Evolutionary conservation across 2,329 filamentous ascomycete genomes (phyloP), one percentile per base, ranked within the genome.

Genomic region (Colletotrichum tabaci): DNA sequence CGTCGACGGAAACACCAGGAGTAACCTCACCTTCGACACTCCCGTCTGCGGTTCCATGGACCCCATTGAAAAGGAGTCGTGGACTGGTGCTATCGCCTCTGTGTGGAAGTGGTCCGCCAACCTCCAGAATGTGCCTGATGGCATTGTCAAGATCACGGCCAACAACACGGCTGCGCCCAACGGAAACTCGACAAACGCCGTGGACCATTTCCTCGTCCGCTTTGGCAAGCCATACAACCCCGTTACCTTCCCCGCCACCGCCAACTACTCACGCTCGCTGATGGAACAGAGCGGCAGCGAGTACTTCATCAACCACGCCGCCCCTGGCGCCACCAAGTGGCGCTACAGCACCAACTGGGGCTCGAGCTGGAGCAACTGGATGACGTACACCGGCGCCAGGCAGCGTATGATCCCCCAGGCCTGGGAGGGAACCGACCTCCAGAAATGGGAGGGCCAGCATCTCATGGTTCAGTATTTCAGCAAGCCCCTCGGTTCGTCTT

Each of bases 391-490:
- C n/a, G 85, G 87, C 46, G 85, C 84, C 4, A 87, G 88, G 61
- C 82, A 82, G 7, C 84, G 83, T 18, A 80, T 90, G 35, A 74
- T 82, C 21, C 77, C 82, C 53, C 84, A 87, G 71, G 75, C 82
- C 4, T 92, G 90, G 90, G 84, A 83, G 4, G 90, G 90, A n/a
- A 89, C 88, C 1, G 81, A 85, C 21, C 76, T 83, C 4, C 90
- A 92, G 77, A 79, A 79, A 56, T 92, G 90, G 90, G 76, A 84
- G 35, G 90, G 89, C 35, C 86, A 91, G 52, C 90, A 92, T 75
- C 83, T 92, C 46, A 85, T 87, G 35, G 85, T 92, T 30, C 89
- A 92, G 75, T 92, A 92, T 77, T 92, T 87, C 86, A 90, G 85
- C 76, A 83, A 84, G 65, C 80, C 88, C 63, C 84, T 88, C 23